These are phyloP conservation scores for Penicillium flavigenum DNA, from an alignment of 495 filamentous ascomycete genomes.

Conservation along the genomic window DNA sequence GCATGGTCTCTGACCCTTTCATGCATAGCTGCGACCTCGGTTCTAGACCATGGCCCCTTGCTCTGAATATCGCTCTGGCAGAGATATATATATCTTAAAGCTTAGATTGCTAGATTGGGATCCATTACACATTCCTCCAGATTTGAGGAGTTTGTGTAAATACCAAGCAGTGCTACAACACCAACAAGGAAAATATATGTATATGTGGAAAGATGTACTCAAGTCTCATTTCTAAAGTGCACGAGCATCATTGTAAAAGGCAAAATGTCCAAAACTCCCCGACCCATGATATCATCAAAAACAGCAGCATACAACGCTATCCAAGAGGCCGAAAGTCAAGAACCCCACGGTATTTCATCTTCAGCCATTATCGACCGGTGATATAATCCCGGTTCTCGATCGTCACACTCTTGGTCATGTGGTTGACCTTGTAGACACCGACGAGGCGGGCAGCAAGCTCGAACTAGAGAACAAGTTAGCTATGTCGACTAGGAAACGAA, in stretches of 20 bases:
- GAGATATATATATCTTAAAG: neutral
- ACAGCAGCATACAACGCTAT: slow-evolving; percentile 20
- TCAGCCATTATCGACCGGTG: slow-evolving; percentile 39
- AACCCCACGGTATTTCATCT: slow-evolving; percentile 17
- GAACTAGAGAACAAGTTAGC: slow-evolving; percentile 52
- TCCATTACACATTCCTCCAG: too few species aligned
- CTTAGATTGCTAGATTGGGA: neutral
- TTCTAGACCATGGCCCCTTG: neutral
- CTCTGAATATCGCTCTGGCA: neutral
- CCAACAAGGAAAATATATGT: neutral
- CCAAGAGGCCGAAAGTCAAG: slow-evolving; percentile 18
- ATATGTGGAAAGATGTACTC: neutral
- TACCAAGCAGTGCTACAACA: neutral
- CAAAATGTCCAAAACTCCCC: slow-evolving; percentile 23
- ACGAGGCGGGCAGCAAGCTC: slow-evolving; percentile 91
- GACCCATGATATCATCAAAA: slow-evolving; percentile 35
- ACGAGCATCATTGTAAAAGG: slow-evolving; percentile 7
- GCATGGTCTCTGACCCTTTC: neutral
- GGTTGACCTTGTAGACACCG: slow-evolving; percentile 98
- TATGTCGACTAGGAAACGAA: neutral
- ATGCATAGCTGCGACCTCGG: neutral
- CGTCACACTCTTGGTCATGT: slow-evolving; percentile 98
- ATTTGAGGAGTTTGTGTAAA: neutral
- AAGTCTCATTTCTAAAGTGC: slow-evolving; percentile 1
- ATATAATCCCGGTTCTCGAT: slow-evolving; percentile 90